A percentile compares a stretch with the other conserved stretches of the same genome.
Conservation (phyloP, 305 asterid genomes). For the Fraxinus floribunda region DNA sequence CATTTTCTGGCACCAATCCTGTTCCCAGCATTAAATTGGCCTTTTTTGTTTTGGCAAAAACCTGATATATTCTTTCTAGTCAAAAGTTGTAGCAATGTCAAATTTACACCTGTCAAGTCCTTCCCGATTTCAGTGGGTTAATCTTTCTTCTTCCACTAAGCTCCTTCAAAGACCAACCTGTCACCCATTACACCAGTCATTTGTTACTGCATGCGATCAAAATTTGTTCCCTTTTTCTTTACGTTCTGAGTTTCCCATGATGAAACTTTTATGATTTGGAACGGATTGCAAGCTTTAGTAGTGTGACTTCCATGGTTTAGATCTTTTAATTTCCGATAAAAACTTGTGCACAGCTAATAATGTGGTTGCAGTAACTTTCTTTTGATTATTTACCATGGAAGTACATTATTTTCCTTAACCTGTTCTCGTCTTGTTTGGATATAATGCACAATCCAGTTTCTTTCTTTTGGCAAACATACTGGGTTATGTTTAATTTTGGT, state of each 20-base stretch:
- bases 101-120: neutral
- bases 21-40: neutral
- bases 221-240: neutral
- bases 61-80: neutral
- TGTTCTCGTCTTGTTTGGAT: neutral
- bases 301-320: neutral
- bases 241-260: neutral
- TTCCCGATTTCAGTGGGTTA: neutral
- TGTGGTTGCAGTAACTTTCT: neutral
- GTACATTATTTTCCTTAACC: neutral
- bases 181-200: neutral
- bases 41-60: neutral
- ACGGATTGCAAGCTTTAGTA: neutral
- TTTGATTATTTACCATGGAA: neutral
- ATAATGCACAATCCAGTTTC: slow-evolving; percentile 3
- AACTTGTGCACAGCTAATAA: neutral
- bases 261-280: neutral
- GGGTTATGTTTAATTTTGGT: slow-evolving; percentile 21
- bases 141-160: neutral
- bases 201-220: neutral
- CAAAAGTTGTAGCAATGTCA: neutral
- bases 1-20: neutral
- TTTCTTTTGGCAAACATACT: slow-evolving; percentile 17
- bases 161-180: neutral
- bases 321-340: neutral